Evolutionary conservation across 106 monocot species (phyloP).

Genomic region (Dendrobium officinale): DNA sequence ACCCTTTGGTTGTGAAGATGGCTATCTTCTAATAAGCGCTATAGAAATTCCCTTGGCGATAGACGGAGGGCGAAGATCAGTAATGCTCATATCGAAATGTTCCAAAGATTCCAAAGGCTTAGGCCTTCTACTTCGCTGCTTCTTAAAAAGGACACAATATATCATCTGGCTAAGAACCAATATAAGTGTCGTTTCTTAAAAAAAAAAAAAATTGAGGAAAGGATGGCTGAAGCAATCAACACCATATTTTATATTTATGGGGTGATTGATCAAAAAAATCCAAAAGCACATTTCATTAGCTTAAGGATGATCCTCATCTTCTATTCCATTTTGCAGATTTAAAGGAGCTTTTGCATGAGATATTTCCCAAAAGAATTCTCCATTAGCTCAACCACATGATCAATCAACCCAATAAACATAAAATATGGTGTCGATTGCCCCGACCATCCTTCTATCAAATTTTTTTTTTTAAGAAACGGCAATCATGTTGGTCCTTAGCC

Average conservation of each 20-base stretch:
- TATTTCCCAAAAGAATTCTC: constrained; percentile 55
- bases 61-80: neutral
- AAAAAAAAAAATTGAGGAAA: too few relatives aligned
- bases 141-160: constrained; percentile 17
- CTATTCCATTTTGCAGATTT: constrained; percentile 41
- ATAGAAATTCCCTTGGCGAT: neutral
- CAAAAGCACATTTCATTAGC: constrained; percentile 23
- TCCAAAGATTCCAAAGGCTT: neutral
- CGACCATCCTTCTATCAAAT: constrained; percentile 28
- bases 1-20: neutral
- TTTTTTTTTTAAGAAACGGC: constrained; percentile 43
- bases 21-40: neutral
- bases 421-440: constrained; percentile 31
- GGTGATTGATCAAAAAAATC: constrained; percentile 19
- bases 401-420: constrained; percentile 17
- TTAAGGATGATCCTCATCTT: constrained; percentile 28
- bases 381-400: constrained; percentile 39
- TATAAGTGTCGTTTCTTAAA: too few relatives aligned
- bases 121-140: neutral
- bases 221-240: too few relatives aligned
- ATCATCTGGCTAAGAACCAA: constrained; percentile 8
- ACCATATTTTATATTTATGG: too few relatives aligned
- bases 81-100: neutral
- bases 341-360: constrained; percentile 59
- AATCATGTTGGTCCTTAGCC: constrained; percentile 52